These are phyloP conservation scores for Penicillium italicum DNA, from an alignment of 2,329 filamentous ascomycete genomes.

Conservation along the genomic window DNA sequence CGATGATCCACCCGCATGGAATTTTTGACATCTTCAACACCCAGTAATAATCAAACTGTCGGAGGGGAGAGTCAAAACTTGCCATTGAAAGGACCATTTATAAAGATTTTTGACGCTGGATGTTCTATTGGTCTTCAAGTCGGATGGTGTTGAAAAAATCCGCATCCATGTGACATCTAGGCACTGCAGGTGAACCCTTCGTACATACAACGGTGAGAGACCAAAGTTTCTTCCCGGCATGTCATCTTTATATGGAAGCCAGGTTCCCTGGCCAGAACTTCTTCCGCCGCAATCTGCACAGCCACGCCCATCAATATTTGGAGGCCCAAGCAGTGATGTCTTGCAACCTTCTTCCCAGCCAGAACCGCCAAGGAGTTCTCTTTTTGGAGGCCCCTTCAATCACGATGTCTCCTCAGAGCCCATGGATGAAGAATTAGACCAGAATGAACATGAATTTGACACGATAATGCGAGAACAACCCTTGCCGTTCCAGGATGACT, in stretches of 20 bases:
- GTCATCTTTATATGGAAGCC: constrained; percentile 27
- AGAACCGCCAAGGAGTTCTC: constrained; percentile 20
- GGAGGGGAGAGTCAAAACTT: neutral
- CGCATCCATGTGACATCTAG: constrained; percentile 1
- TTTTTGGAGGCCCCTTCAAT: constrained; percentile 30
- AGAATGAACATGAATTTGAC: constrained; percentile 20
- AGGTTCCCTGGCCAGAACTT: constrained; percentile 18
- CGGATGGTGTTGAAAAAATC: neutral
- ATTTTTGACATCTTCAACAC: constrained; percentile 8
- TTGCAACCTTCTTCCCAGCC: constrained; percentile 31
- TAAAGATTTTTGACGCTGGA: rapidly evolving
- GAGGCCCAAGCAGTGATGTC: constrained; percentile 24
- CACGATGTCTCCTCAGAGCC: constrained; percentile 17
- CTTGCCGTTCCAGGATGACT: constrained; percentile 17
- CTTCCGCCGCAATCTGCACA: constrained; percentile 22
- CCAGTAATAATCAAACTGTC: neutral
- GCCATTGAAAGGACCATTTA: neutral
- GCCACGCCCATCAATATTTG: constrained; percentile 18
- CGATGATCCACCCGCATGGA: constrained; percentile 1
- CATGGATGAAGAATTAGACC: constrained; percentile 1
- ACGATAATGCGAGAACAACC: constrained; percentile 22
- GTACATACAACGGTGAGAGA: neutral
- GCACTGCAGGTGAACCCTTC: neutral
- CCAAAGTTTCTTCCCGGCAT: constrained; percentile 18
- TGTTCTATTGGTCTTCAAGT: neutral